Evolutionary conservation across 768 basidiomycete species (phyloP).

Genomic region (Mycena alexandri): DNA sequence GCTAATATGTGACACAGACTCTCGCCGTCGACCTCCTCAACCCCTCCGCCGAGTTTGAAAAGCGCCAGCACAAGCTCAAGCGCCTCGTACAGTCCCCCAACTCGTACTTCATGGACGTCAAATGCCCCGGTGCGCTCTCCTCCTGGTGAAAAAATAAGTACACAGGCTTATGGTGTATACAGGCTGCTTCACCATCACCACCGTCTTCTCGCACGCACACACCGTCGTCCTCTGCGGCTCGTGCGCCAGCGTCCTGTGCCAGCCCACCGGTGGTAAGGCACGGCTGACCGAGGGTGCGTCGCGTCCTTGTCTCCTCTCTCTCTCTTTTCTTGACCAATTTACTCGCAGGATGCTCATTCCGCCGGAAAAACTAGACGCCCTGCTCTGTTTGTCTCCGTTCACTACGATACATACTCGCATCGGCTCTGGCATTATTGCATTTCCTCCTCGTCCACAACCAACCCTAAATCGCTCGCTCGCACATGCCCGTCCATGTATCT

Average conservation of each 20-base stretch:
- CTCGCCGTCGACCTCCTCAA: conserved; percentile 98
- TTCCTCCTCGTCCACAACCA: neutral
- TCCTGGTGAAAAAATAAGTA: conserved; percentile 15
- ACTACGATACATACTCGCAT: conserved; percentile 30
- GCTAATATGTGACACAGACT: conserved; percentile 63
- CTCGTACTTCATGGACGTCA: conserved; percentile 99
- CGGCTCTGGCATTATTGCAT: conserved; percentile 26
- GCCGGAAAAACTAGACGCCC: conserved; percentile 85
- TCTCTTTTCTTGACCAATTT: conserved; percentile 1
- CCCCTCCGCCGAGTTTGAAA: conserved; percentile 89
- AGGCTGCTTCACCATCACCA: conserved; percentile 96
- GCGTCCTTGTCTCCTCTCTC: conserved; percentile 7
- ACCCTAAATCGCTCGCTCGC: neutral
- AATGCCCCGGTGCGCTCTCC: conserved; percentile 87
- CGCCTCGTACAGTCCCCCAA: conserved; percentile 98
- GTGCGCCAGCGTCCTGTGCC: conserved; percentile 95
- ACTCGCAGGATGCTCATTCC: conserved; percentile 93
- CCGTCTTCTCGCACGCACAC: conserved; percentile 99
- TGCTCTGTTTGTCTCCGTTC: conserved; percentile 38
- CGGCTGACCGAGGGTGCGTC: conserved; percentile 95
- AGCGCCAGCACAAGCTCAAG: conserved; percentile 97
- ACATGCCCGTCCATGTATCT: conserved; percentile 34
- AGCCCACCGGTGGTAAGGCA: conserved; percentile 98
- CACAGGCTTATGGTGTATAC: neutral
- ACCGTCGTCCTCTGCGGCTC: conserved; percentile 95